These are phyloP conservation scores for Hirsutella thompsonii DNA, from an alignment of 2,329 filamentous ascomycete species.

Conservation along the genomic window DNA sequence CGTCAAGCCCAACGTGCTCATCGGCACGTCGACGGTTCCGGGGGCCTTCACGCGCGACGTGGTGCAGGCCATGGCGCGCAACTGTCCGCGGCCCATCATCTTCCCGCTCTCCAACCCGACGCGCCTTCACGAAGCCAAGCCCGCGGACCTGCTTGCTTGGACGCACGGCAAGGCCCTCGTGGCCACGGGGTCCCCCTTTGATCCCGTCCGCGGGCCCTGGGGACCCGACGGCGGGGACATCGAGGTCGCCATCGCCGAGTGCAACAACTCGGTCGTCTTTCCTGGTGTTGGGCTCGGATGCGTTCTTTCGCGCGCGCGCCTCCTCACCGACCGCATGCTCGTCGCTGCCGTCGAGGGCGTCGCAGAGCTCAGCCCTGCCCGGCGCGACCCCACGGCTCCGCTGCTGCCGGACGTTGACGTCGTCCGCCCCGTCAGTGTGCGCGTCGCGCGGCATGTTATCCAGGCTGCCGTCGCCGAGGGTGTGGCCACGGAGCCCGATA, in stretches of 20 bases:
- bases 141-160: constrained; percentile 65
- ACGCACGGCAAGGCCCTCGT: constrained; percentile 66
- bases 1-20: constrained; percentile 67
- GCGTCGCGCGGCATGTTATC: constrained; percentile 67
- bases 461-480: constrained; percentile 56
- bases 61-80: constrained; percentile 61
- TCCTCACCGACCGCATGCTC: constrained; percentile 66
- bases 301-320: constrained; percentile 53
- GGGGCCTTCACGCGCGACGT: constrained; percentile 64
- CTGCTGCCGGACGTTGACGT: constrained; percentile 65
- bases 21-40: constrained; percentile 73
- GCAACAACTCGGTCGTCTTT: constrained; percentile 80
- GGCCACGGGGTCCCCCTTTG: constrained; percentile 74
- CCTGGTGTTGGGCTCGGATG: constrained; percentile 75
- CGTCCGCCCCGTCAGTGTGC: constrained; percentile 63
- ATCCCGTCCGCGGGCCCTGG: constrained; percentile 52
- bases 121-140: constrained; percentile 67
- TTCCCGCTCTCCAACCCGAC: constrained; percentile 83
- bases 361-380: constrained; percentile 56
- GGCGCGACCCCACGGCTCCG: constrained; percentile 48
- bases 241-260: constrained; percentile 52
- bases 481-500: constrained; percentile 49
- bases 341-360: constrained; percentile 68
- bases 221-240: constrained; percentile 29
- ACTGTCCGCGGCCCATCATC: constrained; percentile 61